Evolutionary conservation across 2,329 filamentous ascomycete genomes (phyloP), one percentile per base, ranked within the genome.

Genomic region (Stachybotrys elegans): DNA sequence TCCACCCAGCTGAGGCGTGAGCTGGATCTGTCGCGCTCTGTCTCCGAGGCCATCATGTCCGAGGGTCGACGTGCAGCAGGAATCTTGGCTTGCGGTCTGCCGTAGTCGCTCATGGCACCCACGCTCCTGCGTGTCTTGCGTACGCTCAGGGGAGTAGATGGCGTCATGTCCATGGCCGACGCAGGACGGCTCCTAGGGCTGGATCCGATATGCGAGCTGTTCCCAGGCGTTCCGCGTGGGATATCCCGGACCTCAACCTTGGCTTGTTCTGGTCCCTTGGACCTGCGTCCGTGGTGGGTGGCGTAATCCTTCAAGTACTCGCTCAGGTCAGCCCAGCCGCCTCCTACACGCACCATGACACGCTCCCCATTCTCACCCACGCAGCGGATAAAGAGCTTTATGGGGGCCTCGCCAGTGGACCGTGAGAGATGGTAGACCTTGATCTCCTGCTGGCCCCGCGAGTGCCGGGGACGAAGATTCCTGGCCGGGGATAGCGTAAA

Each of bases 321-420:
- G 29, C 87, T 92, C 17, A 98, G 72, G 63, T 98, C 93, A 13
- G 91, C 90, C 93, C 93, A 98, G n/a, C 93, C 93, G 47, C 93
- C 93, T 12, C 93, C 93, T 12, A 98, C 92, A 27, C 93, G 86
- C 7, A 98, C 93, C 93, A 98, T 97, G 48, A 97, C 90, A 42
- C 93, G 83, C 64, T 97, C 90, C 14, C 88, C 88, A 45, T 82
- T 77, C 62, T 95, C 90, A 40, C 93, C 93, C 3, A 98, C 91
- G 2, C 90, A 83, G 14, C 93, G 86, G 42, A 98, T 91, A 57
- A 94, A 95, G 5, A 98, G 79, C 66, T 96, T 97, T 59, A 96
- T 91, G 1, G 93, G 93, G 12, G 88, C 81, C 51, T 93, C 84
- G 45, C 88, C 88, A 27, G 85, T 89, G 16, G 86, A 83, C 39